phyloP scores from a whole-genome alignment of 306 rosid genomes.

The Amphicarpaea edgeworthii region DNA sequence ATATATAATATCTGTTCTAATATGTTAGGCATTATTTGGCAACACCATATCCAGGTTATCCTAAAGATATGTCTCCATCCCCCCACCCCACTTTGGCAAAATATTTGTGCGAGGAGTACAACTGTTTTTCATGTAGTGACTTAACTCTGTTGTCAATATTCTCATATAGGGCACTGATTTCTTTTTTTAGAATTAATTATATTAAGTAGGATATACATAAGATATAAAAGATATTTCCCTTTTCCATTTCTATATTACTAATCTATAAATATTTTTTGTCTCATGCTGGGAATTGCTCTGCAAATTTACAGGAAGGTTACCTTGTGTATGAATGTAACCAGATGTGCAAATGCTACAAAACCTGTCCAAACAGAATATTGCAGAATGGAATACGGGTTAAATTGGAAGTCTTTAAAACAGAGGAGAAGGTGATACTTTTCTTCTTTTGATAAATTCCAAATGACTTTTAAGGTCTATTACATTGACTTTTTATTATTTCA shows the following conservation, averaged over 20 bases:
- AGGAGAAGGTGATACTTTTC: constrained; percentile 62
- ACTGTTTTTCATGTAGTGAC: not conserved
- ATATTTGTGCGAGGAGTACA: not conserved
- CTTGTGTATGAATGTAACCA: constrained; percentile 84
- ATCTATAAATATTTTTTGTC: constrained; percentile 5
- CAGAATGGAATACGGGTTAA: constrained; percentile 83
- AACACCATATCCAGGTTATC: not conserved
- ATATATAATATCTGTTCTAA: constrained; percentile 15
- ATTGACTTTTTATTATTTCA: constrained; percentile 22
- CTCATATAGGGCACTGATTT: not conserved
- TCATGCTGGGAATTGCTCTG: constrained; percentile 29
- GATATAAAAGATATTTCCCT: not conserved
- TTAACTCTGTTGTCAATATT: constrained; percentile 1
- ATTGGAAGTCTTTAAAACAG: constrained; percentile 81
- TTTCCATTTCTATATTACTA: constrained; percentile 6
- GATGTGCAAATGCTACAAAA: constrained; percentile 68
- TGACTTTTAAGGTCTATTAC: not conserved
- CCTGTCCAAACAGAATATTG: constrained; percentile 81
- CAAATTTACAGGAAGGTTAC: constrained; percentile 78
- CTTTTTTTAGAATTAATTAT: not conserved
- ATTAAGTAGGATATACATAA: constrained; percentile 2
- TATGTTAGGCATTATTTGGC: constrained; percentile 29
- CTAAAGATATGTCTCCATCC: not conserved
- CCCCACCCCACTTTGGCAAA: no score
- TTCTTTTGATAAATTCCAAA: constrained; percentile 24